Evolutionary conservation across 2,329 filamentous ascomycete genomes (phyloP).

Genomic region (Phyllosticta citriasiana): DNA sequence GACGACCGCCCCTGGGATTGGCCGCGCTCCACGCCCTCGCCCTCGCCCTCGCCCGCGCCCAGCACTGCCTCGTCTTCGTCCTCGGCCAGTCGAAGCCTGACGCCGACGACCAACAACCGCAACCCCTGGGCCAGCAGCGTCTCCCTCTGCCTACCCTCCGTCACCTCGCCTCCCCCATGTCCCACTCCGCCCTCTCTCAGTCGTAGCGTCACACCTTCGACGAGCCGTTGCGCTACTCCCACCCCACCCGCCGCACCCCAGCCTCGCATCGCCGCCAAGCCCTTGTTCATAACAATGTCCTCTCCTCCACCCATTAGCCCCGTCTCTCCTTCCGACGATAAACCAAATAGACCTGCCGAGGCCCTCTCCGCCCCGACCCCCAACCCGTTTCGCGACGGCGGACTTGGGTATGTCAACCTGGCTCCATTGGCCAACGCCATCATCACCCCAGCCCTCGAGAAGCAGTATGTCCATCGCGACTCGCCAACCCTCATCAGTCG

Average conservation of each 20-base stretch:
- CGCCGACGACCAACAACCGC: constrained; percentile 30
- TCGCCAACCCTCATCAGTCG: constrained; percentile 25
- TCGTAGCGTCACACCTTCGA: constrained; percentile 19
- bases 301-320: constrained; percentile 1
- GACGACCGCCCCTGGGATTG: constrained; percentile 27
- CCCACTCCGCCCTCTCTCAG: constrained; percentile 9
- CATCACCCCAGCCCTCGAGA: constrained; percentile 25
- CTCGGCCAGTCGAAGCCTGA: constrained; percentile 27
- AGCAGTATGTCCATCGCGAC: constrained; percentile 26
- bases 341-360: background rate
- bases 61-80: constrained; percentile 24
- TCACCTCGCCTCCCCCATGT: constrained; percentile 3
- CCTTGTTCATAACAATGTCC: constrained; percentile 4
- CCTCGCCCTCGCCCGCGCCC: constrained; percentile 15
- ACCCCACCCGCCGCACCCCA: constrained; percentile 18
- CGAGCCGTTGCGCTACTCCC: constrained; percentile 27
- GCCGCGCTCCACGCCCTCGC: constrained; percentile 24
- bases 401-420: constrained; percentile 14
- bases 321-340: background rate
- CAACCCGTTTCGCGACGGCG: constrained; percentile 26
- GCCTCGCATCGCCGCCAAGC: constrained; percentile 4
- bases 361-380: constrained; percentile 16
- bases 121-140: constrained; percentile 28
- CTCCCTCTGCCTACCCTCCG: constrained; percentile 14
- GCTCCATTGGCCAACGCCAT: constrained; percentile 25